Evolutionary conservation across 106 monocot genomes (phyloP).

Genomic region (Hemerocallis citrina): DNA sequence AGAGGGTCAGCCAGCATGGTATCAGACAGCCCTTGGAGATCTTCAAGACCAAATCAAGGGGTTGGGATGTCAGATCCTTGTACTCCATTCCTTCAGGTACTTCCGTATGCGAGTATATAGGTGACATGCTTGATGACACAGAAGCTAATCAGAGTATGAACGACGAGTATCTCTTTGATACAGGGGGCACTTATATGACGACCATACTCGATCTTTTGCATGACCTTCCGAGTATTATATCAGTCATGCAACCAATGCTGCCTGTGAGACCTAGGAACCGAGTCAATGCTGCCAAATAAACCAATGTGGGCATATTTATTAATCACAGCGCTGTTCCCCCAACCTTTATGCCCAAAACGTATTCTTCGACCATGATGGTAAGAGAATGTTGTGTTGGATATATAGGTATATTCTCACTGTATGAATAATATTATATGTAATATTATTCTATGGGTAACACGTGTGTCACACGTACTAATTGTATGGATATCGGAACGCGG

Average conservation of each 20-base stretch:
- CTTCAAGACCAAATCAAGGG: constrained; percentile 67
- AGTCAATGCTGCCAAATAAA: constrained; percentile 52
- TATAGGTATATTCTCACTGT: too few relatives aligned
- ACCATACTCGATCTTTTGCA: constrained; percentile 45
- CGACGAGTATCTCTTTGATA: constrained; percentile 69
- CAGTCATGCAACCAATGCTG: constrained; percentile 17
- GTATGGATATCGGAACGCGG: too few relatives aligned
- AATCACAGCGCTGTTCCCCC: constrained; percentile 73
- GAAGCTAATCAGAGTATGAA: constrained; percentile 46
- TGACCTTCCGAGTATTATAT: constrained; percentile 31
- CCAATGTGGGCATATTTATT: constrained; percentile 63
- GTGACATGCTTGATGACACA: constrained; percentile 53
- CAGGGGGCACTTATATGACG: constrained; percentile 63
- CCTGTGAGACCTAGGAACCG: constrained; percentile 3
- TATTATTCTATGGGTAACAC: too few relatives aligned
- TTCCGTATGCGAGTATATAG: constrained; percentile 67
- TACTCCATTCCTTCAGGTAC: constrained; percentile 56
- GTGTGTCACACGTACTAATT: too few relatives aligned
- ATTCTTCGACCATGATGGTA: constrained; percentile 59
- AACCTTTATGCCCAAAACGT: constrained; percentile 82
- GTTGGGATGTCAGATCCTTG: constrained; percentile 67
- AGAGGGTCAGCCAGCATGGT: constrained; percentile 75
- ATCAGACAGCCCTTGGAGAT: constrained; percentile 51
- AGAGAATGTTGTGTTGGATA: constrained; percentile 59
- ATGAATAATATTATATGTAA: too few relatives aligned